These are phyloP conservation scores for Pichia pseudocactophila DNA, from an alignment of 805 yeast genomes.

Conservation along the genomic window DNA sequence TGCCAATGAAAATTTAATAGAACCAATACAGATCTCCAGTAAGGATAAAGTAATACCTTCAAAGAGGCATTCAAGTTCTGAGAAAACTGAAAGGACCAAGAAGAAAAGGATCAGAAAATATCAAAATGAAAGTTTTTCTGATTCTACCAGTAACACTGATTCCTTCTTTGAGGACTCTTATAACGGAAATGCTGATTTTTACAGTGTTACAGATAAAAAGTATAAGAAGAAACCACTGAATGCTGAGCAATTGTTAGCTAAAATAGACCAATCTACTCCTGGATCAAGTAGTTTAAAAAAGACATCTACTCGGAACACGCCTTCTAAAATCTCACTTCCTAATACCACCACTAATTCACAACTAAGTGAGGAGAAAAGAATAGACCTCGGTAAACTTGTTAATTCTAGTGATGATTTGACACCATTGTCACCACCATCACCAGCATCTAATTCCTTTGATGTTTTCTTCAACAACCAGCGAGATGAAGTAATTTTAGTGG, in stretches of 20 bases:
- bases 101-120: slow-evolving; percentile 4
- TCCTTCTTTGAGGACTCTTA: slow-evolving; percentile 20
- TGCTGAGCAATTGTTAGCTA: not conserved
- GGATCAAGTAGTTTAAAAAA: not conserved
- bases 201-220: slow-evolving; percentile 6
- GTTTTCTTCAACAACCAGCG: not conserved
- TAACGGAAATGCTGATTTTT: slow-evolving; percentile 13
- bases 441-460: not conserved
- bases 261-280: not conserved
- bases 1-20: not conserved
- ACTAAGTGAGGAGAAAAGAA: not conserved
- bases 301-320: not conserved
- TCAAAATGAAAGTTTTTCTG: not conserved
- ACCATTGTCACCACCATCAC: no score
- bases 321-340: not conserved
- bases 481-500: not conserved
- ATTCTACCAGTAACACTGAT: slow-evolving; percentile 12
- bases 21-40: slow-evolving; percentile 1
- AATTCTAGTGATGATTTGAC: not conserved
- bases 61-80: slow-evolving; percentile 7
- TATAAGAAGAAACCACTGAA: slow-evolving; percentile 8
- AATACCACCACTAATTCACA: not conserved
- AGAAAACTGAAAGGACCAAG: not conserved
- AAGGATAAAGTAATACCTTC: slow-evolving; percentile 7
- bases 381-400: not conserved